phyloP scores from a whole-genome alignment of 257 asterid genomes.

The Knoxia roxburghii region DNA sequence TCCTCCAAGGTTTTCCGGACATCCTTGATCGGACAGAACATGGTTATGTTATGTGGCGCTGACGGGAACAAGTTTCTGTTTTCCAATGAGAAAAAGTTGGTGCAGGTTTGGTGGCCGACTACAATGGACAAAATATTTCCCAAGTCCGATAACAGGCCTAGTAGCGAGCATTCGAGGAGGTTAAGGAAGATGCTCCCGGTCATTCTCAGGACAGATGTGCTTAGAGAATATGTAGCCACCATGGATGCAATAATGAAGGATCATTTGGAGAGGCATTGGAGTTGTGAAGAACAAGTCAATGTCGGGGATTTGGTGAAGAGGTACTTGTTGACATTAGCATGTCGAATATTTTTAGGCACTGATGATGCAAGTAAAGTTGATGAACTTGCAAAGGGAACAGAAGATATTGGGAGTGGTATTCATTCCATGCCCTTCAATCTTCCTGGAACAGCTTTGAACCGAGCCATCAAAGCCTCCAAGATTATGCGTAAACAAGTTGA shows the following conservation, averaged over 20 bases:
- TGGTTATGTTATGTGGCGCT: constrained; percentile 1
- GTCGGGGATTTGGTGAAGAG: neutral
- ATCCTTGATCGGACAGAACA: constrained; percentile 3
- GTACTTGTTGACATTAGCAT: neutral
- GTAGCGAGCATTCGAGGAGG: constrained; percentile 3
- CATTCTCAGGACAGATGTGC: constrained; percentile 9
- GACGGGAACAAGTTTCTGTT: constrained; percentile 6
- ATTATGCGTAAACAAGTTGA: neutral
- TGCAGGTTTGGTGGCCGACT: constrained; percentile 7
- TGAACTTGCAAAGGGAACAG: neutral
- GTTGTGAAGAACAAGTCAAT: neutral
- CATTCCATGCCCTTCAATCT: neutral
- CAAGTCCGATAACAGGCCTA: constrained; percentile 4
- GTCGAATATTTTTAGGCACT: neutral
- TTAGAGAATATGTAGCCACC: constrained; percentile 6
- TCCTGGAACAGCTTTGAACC: neutral
- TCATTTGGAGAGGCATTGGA: neutral
- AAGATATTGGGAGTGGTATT: neutral
- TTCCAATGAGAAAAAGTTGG: constrained; percentile 5
- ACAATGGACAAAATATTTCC: constrained; percentile 20
- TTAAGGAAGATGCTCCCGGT: constrained; percentile 7
- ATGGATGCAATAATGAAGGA: constrained; percentile 18
- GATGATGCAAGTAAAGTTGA: neutral
- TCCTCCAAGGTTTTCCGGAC: constrained; percentile 4
- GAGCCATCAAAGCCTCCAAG: neutral